Conservation (phyloP, 1,284 basidiomycete species). For the Ustilago bromivora region DNA sequence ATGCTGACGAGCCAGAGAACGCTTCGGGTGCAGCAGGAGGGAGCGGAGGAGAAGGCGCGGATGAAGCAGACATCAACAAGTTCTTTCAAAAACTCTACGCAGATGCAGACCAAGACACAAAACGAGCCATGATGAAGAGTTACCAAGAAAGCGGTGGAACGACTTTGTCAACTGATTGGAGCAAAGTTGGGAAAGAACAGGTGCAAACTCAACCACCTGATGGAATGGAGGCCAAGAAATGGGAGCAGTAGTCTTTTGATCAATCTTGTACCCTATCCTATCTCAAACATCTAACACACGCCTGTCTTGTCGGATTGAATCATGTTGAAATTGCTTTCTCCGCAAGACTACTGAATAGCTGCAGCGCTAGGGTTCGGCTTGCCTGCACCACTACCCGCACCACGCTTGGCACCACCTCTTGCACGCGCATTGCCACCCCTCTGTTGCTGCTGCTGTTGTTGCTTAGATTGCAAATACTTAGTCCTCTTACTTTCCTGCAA, state of each 20-base stretch:
- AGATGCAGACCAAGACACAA: constrained; percentile 66
- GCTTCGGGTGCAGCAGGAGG: constrained; percentile 1
- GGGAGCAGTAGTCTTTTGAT: constrained; percentile 14
- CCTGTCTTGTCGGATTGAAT: background rate
- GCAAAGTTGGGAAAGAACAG: constrained; percentile 56
- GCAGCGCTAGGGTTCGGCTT: background rate
- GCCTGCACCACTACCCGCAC: constrained; percentile 17
- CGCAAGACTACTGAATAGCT: constrained; percentile 12
- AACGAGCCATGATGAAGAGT: constrained; percentile 66
- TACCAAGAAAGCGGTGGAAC: constrained; percentile 67
- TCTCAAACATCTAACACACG: background rate
- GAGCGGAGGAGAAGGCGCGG: constrained; percentile 6
- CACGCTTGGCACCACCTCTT: background rate
- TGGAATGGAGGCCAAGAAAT: constrained; percentile 65
- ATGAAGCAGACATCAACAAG: constrained; percentile 57
- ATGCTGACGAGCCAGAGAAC: constrained; percentile 37
- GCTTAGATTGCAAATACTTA: constrained; percentile 45
- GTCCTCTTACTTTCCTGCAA: constrained; percentile 50
- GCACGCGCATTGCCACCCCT: background rate
- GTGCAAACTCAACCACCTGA: constrained; percentile 55
- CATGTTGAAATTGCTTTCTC: background rate
- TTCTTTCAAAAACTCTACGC: constrained; percentile 68
- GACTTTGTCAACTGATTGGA: constrained; percentile 66
- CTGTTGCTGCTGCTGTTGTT: constrained; percentile 40
- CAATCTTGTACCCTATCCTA: background rate